Base-by-base conservation (phyloP, 2,329 filamentous ascomycete species). In the Lecanicillium sp. region DNA sequence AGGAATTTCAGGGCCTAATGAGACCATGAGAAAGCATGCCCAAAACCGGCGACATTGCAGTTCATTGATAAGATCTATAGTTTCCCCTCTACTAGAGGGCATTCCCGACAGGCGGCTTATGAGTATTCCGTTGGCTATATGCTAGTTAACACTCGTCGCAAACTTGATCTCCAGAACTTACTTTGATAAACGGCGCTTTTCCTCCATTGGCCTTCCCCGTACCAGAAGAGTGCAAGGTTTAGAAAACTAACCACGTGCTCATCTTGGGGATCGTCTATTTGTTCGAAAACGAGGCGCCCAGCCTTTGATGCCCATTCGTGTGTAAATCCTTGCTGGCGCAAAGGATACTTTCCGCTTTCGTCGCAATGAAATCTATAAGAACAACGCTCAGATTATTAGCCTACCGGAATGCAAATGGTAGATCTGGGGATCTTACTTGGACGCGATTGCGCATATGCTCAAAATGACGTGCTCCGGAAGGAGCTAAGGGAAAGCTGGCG, bases 381-480 rank as follows among this genome's bases (percentile, higher is more conserved):
- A 34, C 14, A n/a, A n/a, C n/a, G n/a, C n/a, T n/a, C n/a, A n/a
- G n/a, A n/a, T 22, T 34, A 17, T 32, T 32, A 32, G 8, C 27
- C 33, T 4, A 18, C 5, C 4, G 9, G 17, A 5, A 22, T 14
- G 5, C 3, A 22, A 13, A 25, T 4, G 15, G 19, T 12, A 22
- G 4, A 34, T 32, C 19, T 5, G 13, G 4, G n/a, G 3, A 15
- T 14, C 40, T 43, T 17, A 45, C 25, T 20, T 3, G 7, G 3
- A 7, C 13, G 17, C 14, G 5, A 35, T 60, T 15, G 33, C 33
- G 17, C 33, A 34, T 8, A 34, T 18, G 17, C 19, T 34, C 12
- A 25, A 10, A 25, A 34, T 11, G 14, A 34, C 19, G 17, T 34
- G 33, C 4, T 54, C 61, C n/a, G n/a, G n/a, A n/a, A n/a, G n/a